phyloP scores from a whole-genome alignment of 148 eudicot genomes.

The Chenopodium suecicum region DNA sequence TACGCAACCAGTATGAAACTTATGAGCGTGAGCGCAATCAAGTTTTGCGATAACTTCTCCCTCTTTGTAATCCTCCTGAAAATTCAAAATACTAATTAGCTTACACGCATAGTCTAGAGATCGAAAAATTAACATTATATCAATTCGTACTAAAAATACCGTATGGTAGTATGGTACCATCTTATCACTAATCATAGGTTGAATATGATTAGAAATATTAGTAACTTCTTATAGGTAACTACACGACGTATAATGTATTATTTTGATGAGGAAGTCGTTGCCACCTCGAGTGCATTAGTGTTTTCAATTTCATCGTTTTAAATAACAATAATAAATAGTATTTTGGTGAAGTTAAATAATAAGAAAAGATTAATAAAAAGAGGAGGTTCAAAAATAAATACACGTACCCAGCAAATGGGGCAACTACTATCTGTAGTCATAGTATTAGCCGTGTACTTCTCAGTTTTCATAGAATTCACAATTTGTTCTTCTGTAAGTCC shows the following conservation, averaged over 20 bases:
- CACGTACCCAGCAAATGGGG: neutral
- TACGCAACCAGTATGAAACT: constrained; percentile 29
- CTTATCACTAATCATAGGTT: too few relatives aligned
- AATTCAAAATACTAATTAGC: neutral
- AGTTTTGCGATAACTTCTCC: neutral
- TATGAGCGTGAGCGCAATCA: constrained; percentile 3
- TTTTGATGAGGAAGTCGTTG: too few relatives aligned
- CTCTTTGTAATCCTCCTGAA: neutral
- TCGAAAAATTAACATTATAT: too few relatives aligned
- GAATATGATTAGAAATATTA: too few relatives aligned
- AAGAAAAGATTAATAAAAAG: neutral
- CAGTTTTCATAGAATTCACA: neutral
- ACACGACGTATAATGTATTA: too few relatives aligned
- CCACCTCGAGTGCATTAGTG: too few relatives aligned
- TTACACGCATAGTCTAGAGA: neutral
- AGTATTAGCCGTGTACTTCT: neutral
- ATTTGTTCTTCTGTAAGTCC: neutral
- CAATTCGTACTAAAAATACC: neutral
- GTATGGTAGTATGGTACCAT: too few relatives aligned
- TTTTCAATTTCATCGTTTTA: too few relatives aligned
- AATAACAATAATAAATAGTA: too few relatives aligned
- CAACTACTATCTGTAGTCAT: neutral
- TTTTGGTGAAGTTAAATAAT: too few relatives aligned
- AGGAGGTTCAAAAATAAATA: neutral
- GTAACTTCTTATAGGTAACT: too few relatives aligned